Conservation (phyloP, 2,329 filamentous ascomycete genomes). For the Zasmidium cellare region DNA sequence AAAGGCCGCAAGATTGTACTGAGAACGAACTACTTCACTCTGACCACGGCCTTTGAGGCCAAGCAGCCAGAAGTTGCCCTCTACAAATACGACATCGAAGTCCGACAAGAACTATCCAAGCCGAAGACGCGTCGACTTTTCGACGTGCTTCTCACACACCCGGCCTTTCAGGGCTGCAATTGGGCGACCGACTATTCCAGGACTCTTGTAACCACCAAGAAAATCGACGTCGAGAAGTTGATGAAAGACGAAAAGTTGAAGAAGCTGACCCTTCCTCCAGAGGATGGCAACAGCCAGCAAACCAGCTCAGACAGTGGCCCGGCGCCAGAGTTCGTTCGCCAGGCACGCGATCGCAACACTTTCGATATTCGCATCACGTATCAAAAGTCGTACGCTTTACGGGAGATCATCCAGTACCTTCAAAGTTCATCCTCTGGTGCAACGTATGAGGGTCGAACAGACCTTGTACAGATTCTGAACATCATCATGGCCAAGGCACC, state of each 20-base stretch:
- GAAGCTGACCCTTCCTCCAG: slow-evolving; percentile 35
- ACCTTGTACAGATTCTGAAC: slow-evolving; percentile 60
- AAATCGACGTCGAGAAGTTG: slow-evolving; percentile 24
- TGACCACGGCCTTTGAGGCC: slow-evolving; percentile 38
- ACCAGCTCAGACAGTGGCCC: neutral
- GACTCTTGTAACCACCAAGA: slow-evolving; percentile 35
- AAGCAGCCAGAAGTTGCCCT: slow-evolving; percentile 30
- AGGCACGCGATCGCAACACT: slow-evolving; percentile 32
- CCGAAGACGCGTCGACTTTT: slow-evolving; percentile 52
- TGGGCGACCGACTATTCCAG: slow-evolving; percentile 44
- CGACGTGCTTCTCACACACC: slow-evolving; percentile 42
- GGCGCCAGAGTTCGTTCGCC: slow-evolving; percentile 23
- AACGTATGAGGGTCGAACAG: slow-evolving; percentile 46
- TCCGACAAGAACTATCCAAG: slow-evolving; percentile 36
- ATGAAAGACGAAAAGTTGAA: slow-evolving; percentile 11
- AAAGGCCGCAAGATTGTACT: slow-evolving; percentile 40
- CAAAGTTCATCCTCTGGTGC: slow-evolving; percentile 35
- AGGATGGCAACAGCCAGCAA: slow-evolving; percentile 3
- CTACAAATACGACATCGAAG: slow-evolving; percentile 43
- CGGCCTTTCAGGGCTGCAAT: slow-evolving; percentile 32
- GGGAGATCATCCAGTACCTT: slow-evolving; percentile 48
- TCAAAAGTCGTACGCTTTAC: slow-evolving; percentile 37
- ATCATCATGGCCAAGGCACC: slow-evolving; percentile 55
- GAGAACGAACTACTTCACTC: slow-evolving; percentile 45
- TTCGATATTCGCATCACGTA: slow-evolving; percentile 39